Evolutionary conservation across 345 rosid species (phyloP).

Genomic region (Luvunga scandens): DNA sequence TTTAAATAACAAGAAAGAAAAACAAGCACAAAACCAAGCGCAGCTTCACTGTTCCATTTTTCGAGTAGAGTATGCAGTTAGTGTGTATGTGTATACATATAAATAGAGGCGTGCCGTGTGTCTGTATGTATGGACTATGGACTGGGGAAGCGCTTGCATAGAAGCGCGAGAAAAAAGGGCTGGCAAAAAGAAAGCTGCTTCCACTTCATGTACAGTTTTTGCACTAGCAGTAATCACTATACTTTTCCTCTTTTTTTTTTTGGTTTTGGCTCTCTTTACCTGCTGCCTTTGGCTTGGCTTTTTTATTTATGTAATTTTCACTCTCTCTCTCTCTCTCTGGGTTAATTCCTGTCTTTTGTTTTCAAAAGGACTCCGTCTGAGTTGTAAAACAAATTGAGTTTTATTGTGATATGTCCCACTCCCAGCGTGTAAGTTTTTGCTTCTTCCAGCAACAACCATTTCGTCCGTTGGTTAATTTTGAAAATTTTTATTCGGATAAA

Average conservation of each 20-base stretch:
- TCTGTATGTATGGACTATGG: not conserved
- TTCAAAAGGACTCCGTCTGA: not conserved
- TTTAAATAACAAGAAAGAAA: not conserved
- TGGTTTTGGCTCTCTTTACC: not conserved
- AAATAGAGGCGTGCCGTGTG: not conserved
- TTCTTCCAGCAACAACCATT: not conserved
- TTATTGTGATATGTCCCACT: not conserved
- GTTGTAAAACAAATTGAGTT: not conserved
- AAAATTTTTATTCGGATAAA: not conserved
- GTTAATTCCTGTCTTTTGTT: not conserved
- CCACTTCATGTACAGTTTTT: not conserved
- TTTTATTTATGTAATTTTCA: not conserved
- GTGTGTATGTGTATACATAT: not conserved
- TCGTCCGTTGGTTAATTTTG: not conserved
- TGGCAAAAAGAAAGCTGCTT: not conserved
- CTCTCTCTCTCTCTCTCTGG: not conserved
- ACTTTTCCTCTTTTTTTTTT: not conserved
- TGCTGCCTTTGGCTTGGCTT: not conserved
- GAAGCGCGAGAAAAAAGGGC: not conserved
- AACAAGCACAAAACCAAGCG: not conserved
- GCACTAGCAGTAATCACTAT: not conserved
- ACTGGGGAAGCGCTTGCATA: not conserved
- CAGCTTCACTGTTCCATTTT: slow-evolving; percentile 5
- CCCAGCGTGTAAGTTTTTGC: too few relatives aligned
- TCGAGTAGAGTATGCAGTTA: too few relatives aligned